Base-by-base conservation (phyloP, 768 basidiomycete species). In the Lentinula detonsa region DNA sequence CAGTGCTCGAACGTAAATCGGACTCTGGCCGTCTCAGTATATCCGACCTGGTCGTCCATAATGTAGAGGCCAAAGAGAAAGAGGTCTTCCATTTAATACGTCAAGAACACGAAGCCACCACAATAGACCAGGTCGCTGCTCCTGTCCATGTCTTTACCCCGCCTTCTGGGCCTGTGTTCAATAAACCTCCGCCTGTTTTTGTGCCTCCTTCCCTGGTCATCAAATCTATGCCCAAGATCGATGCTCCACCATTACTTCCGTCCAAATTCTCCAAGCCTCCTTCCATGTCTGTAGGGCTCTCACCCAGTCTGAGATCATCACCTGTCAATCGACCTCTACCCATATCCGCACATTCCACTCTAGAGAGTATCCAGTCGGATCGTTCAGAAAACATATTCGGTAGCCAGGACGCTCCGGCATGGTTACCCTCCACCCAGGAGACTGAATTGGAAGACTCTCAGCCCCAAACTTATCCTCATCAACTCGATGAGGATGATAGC, bases 381-480 rank as follows among this genome's bases (percentile, higher is more conserved):
- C 73, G 74, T 51, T 84, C 85, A 0, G 83, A 84, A 45, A 64
- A 65, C 6, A 63, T 85, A 42, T 84, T 87, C 65, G 83, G 83
- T 62, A 75, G 75, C 59, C 74, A 72, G 16, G 74, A 78, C 28
- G 69, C 66, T 16, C 75, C 81, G 11, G 72, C 80, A 6, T 89
- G 88, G 87, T 74, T 81, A 67, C 76, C 83, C 0, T 75, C 75
- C 4, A 83, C 82, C 2, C 88, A 90, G 69, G 86, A 87, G 23
- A 84, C 82, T 0, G 80, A 81, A 42, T 78, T 78, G 59, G 79
- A 78, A 4, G 71, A 72, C 37, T 75, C 73, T 5, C 79, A 81
- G 65, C 68, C 73, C 3, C 68, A 65, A 61, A 72, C 69, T 61
- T 65, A 73, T 1, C 68, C 78, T 52, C 81, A 85, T 57, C 62